Evolutionary conservation across 768 basidiomycete species (phyloP).

Genomic region (Auricularia sp.): DNA sequence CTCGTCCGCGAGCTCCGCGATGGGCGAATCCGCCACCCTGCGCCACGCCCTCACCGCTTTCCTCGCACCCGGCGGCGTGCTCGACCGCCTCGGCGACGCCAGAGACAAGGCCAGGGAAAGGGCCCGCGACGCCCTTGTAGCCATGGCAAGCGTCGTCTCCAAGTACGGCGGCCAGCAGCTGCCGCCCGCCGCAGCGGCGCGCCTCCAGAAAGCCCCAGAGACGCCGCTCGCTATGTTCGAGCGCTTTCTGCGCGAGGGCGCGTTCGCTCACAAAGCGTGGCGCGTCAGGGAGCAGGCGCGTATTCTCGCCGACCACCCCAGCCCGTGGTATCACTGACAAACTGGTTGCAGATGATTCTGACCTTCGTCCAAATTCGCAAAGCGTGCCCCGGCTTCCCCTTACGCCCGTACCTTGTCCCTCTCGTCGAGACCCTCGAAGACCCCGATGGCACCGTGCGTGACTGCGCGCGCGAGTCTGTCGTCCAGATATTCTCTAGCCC

Average conservation of each 20-base stretch:
- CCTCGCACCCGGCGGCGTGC: slow-evolving; percentile 62
- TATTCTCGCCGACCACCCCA: slow-evolving; percentile 22
- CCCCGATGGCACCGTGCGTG: slow-evolving; percentile 80
- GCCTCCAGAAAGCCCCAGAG: slow-evolving; percentile 45
- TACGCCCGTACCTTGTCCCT: slow-evolving; percentile 65
- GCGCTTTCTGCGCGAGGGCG: slow-evolving; percentile 57
- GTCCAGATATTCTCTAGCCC: slow-evolving; percentile 80
- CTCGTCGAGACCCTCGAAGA: slow-evolving; percentile 87
- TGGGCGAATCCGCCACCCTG: slow-evolving; percentile 47
- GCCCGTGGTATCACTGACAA: neutral
- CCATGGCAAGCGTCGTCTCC: slow-evolving; percentile 64
- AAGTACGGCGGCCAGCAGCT: slow-evolving; percentile 36
- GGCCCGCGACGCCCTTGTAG: slow-evolving; percentile 66
- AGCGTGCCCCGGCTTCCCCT: slow-evolving; percentile 59
- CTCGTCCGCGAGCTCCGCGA: slow-evolving; percentile 32
- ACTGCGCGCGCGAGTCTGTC: slow-evolving; percentile 69
- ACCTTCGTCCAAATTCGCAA: slow-evolving; percentile 67
- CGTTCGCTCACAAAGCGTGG: slow-evolving; percentile 72
- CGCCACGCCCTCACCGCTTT: slow-evolving; percentile 61
- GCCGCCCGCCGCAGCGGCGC: slow-evolving; percentile 30
- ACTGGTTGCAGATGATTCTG: slow-evolving; percentile 35
- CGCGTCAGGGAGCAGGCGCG: slow-evolving; percentile 79
- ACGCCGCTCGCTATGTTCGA: slow-evolving; percentile 63
- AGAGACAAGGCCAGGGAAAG: slow-evolving; percentile 62
- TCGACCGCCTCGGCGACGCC: slow-evolving; percentile 73